Base-by-base conservation (phyloP, 768 basidiomycete species). In the Paxillus ammoniavirescens region DNA sequence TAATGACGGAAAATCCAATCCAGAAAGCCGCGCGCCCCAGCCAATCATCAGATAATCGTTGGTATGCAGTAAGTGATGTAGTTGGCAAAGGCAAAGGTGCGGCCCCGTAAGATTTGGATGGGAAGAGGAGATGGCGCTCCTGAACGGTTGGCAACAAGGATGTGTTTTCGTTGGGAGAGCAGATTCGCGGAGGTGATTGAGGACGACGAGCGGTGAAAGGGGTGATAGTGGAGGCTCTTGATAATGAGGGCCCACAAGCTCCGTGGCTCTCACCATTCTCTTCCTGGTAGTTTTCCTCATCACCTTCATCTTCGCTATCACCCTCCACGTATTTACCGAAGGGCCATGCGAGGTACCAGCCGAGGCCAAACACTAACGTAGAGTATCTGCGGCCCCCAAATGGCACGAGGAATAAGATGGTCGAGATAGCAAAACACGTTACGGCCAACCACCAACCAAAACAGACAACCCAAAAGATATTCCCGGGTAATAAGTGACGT, bases 311-410 rank as follows among this genome's bases (percentile, higher is more conserved):
- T 36, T 76, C 74, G 21, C 75, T 67, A 55, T 86, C 86, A 10
- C 93, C 92, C 69, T 98, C 94, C 45, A 99, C 92, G 67, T 98
- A 99, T 71, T 98, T 98, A 17, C 97, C 95, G 66, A 99, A 99
- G 2, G 97, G 97, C 97, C 97, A 98, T 18, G 83, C 82, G 49
- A 98, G 81, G 68, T 99, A 99, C 91, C 94, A 97, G 6, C 93
- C 94, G 23, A 99, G 74, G 13, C 97, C 97, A 63, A 84, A 93
- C 5, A 98, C 75, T 30, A 98, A 78, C n/a, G 81, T 82, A 2
- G 91, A 83, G 67, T 96, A 98, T 46, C 82, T 86, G 59, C 77
- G 78, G 41, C 93, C 93, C 12, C 97, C 96, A 43, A 80, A 79
- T 0, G 95, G 91, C 6, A 93, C 74, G 41, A 88, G 49, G 64